Evolutionary conservation across 2,329 filamentous ascomycete species (phyloP), one percentile per base, ranked within the genome.

Genomic region (Hymenoscyphus fructigenus): DNA sequence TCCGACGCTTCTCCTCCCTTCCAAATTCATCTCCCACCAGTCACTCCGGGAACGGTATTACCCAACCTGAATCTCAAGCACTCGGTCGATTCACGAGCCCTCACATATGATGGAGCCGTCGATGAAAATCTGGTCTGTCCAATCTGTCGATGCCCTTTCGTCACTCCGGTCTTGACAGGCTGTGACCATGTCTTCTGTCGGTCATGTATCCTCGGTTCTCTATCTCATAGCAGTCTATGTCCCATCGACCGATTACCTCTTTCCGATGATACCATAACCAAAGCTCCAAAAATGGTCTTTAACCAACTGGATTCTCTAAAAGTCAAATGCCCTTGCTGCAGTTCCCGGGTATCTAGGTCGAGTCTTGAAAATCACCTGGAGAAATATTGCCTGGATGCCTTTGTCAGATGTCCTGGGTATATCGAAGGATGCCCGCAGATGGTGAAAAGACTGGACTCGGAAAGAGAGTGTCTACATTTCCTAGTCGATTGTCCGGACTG

Each of bases 131-230:
- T 79, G 28, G 69, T 77, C 17, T 79, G 78, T 63, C 75, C 77
- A 20, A 78, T 79, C 66, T 90, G 87, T 76, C 85, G 84, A 69
- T 81, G 85, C 12, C 84, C 87, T 2, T 81, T 89, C 53, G 78
- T 89, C 58, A 80, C 84, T 15, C 86, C 87, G 0, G 79, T 87
- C 58, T 87, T 86, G 53, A 88, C 86, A 0, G 78, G 79, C 7
- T 90, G 87, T 75, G 84, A 88, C 65, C 87, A 90, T 73, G 87
- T 85, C 14, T 90, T 90, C 73, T 90, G 87, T 71, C 81, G 82
- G 60, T 78, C 79, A 4, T 90, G 87, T 71, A 78, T 89, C 29
- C 70, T 76, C 56, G 77, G 80, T 66, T 78, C 81, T 7, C 66
- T 81, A 61, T 74, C 76, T 60, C 72, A 79, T 38, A 80, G 78